phyloP scores from a whole-genome alignment of 2,329 filamentous ascomycete genomes.

The Aspergillus versicolor region DNA sequence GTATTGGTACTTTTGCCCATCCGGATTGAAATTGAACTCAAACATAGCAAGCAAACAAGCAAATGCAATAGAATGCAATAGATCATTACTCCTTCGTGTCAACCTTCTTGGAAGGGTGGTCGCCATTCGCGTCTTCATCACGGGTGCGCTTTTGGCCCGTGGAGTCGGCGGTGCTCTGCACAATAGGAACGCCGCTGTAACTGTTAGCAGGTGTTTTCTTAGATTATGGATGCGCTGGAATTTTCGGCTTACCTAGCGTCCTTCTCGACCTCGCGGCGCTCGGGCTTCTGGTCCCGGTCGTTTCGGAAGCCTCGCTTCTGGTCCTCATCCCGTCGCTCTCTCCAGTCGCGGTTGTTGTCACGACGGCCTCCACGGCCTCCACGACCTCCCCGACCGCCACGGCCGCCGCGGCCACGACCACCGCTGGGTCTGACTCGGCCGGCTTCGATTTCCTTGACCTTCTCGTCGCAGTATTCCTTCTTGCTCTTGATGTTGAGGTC shows the following conservation, averaged over 20 bases:
- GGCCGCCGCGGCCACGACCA: constrained; percentile 33
- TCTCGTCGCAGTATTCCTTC: constrained; percentile 79
- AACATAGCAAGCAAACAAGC: constrained; percentile 1
- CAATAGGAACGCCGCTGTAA: constrained; percentile 44
- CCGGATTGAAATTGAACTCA: background rate
- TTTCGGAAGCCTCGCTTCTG: constrained; percentile 42
- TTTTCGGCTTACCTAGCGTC: constrained; percentile 44
- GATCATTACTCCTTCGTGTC: constrained; percentile 44
- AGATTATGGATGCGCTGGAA: background rate
- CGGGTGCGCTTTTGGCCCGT: constrained; percentile 47
- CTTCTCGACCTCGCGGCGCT: constrained; percentile 37
- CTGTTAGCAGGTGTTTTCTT: constrained; percentile 17
- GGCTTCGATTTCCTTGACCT: constrained; percentile 68
- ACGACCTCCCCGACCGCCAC: constrained; percentile 45
- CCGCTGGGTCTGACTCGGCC: constrained; percentile 65
- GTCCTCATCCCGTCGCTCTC: constrained; percentile 45
- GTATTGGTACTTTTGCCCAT: constrained; percentile 3
- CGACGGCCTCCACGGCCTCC: constrained; percentile 40
- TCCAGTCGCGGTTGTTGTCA: constrained; percentile 39
- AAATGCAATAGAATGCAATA: constrained; percentile 3
- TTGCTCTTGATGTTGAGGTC: constrained; percentile 84
- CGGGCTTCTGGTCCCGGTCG: background rate
- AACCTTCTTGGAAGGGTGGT: constrained; percentile 49
- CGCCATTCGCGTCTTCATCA: constrained; percentile 41
- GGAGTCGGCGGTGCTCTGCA: constrained; percentile 37